Conservation (phyloP, 805 yeast genomes). For the Saccharomycopsis oosterbeekiorum region DNA sequence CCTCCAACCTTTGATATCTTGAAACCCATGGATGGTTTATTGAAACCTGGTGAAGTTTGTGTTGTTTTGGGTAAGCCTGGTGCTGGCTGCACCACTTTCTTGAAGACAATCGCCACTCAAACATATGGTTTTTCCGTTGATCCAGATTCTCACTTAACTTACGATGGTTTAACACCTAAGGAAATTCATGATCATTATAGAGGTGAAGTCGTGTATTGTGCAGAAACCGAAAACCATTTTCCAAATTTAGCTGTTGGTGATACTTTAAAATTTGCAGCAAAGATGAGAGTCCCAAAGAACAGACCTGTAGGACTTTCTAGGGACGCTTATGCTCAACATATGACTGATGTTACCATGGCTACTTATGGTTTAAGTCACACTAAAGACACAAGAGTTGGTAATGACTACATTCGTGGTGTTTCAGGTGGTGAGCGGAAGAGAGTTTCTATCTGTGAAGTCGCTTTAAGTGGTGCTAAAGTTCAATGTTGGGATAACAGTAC, state of each 20-base stretch:
- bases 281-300: slow-evolving; percentile 45
- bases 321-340: slow-evolving; percentile 37
- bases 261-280: slow-evolving; percentile 46
- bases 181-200: slow-evolving; percentile 39
- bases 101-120: slow-evolving; percentile 45
- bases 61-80: slow-evolving; percentile 79
- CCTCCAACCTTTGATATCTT: slow-evolving; percentile 34
- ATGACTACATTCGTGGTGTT: slow-evolving; percentile 57
- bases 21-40: slow-evolving; percentile 45
- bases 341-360: slow-evolving; percentile 42
- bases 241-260: slow-evolving; percentile 53
- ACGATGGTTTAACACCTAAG: slow-evolving; percentile 38
- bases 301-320: slow-evolving; percentile 45
- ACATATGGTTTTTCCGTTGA: slow-evolving; percentile 48
- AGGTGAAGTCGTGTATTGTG: slow-evolving; percentile 57
- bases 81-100: slow-evolving; percentile 55
- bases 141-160: slow-evolving; percentile 35
- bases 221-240: slow-evolving; percentile 53
- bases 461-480: slow-evolving; percentile 37
- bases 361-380: slow-evolving; percentile 46
- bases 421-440: slow-evolving; percentile 72
- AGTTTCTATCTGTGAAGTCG: slow-evolving; percentile 63
- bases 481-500: slow-evolving; percentile 56
- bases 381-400: slow-evolving; percentile 55
- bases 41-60: slow-evolving; percentile 56